Evolutionary conservation across 129 eudicot genomes (phyloP), one percentile per base, ranked within the genome.

Genomic region (Artemisia tridentata): DNA sequence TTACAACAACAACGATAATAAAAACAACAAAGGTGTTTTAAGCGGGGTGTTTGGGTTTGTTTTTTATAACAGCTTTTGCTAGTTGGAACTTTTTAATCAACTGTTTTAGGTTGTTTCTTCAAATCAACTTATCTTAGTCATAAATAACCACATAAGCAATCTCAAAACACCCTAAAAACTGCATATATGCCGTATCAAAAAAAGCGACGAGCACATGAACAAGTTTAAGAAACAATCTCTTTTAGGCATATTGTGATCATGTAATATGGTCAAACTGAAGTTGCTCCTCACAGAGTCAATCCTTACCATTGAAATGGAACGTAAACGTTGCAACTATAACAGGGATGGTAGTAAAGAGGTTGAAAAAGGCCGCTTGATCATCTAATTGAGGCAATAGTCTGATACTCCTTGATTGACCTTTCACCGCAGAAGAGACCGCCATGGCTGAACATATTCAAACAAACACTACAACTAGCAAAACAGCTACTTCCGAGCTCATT

Each of bases 301-400:
- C 14, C 81, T 80, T 79, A 89, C 98, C 96, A 23, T 93, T 93
- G 79, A 93, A 93, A 71, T 93, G 97, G 70, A 93, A 93, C n/a
- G 98, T 93, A 74, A 93, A 93, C 38, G 98, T 96, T 10, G 98
- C 89, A 11, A 93, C 96, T 12, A 93, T 93, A 10, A 93, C 97
- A 46, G 98, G 97, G 31, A 85, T 69, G 41, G 98, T 92, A 1
- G 98, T 89, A 81, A 93, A 93, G 57, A 93, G 95, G 78, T 93
- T 78, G 66, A 85, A 93, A 84, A 89, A 89, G 47, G 92, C 87
- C 6, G 78, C 86, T 67, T 79, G 83, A 38, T 74, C 72, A 69
- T 86, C 81, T 53, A 93, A 65, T 18, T 89, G 69, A 3, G 98
- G 98, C 23, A 93, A 43, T 27, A 87, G 47, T 67, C 85, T 80